Evolutionary conservation across 768 basidiomycete species (phyloP).

Genomic region (Mycena pura): DNA sequence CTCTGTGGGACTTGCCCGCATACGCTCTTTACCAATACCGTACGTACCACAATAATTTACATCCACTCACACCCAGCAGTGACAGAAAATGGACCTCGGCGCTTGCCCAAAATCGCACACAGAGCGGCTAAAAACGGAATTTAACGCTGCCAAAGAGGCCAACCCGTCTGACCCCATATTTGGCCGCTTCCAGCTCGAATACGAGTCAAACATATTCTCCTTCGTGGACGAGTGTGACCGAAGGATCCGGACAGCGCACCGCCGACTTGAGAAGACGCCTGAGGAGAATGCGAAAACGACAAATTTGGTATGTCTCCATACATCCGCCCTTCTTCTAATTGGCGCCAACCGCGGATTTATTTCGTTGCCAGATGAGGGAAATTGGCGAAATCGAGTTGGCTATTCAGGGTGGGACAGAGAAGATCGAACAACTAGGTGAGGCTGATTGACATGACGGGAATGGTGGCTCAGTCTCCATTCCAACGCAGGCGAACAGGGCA

Average conservation of each 20-base stretch:
- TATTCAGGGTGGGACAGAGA: slow-evolving; percentile 98
- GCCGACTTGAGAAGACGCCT: slow-evolving; percentile 97
- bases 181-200: slow-evolving; percentile 90
- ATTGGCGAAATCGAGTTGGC: slow-evolving; percentile 99
- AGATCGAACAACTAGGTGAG: slow-evolving; percentile 91
- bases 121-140: slow-evolving; percentile 92
- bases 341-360: slow-evolving; percentile 11
- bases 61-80: neutral
- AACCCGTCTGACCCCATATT: slow-evolving; percentile 84
- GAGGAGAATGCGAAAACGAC: slow-evolving; percentile 99
- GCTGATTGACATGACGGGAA: slow-evolving; percentile 23
- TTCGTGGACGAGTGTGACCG: slow-evolving; percentile 99
- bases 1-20: slow-evolving; percentile 99
- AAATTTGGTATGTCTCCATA: slow-evolving; percentile 74
- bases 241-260: slow-evolving; percentile 91
- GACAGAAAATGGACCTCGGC: slow-evolving; percentile 98
- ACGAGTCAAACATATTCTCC: slow-evolving; percentile 92
- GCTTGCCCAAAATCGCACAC: slow-evolving; percentile 97
- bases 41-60: slow-evolving; percentile 47
- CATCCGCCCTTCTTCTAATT: neutral
- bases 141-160: slow-evolving; percentile 76
- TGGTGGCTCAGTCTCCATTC: slow-evolving; percentile 10
- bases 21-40: slow-evolving; percentile 96
- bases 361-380: slow-evolving; percentile 83
- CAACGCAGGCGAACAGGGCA: slow-evolving; percentile 89